Percentiles rank a stretch among this genome's conserved stretches.
Evolutionary conservation across 148 eudicot species (phyloP).

Genomic region (Rhododendron molle): DNA sequence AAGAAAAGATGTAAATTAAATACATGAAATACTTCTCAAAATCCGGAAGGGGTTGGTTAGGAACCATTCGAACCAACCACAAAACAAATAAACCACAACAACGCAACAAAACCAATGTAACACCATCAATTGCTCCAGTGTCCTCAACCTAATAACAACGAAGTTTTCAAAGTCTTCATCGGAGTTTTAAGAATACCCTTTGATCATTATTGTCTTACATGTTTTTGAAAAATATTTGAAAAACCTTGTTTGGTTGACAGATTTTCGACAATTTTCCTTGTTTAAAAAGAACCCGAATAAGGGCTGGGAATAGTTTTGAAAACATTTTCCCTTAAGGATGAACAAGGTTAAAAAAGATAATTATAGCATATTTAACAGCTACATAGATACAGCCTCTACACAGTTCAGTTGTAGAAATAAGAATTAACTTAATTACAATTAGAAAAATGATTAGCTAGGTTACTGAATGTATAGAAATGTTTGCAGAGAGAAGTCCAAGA

Average conservation of each 20-base stretch:
- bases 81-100: neutral
- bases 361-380: neutral
- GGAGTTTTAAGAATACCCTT: neutral
- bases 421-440: neutral
- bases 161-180: neutral
- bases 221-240: too few relatives aligned
- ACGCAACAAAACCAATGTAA: neutral
- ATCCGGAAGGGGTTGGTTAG: too few relatives aligned
- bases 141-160: too few relatives aligned
- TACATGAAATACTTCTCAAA: neutral
- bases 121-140: neutral
- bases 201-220: neutral
- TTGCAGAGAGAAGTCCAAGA: constrained; percentile 7
- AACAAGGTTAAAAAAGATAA: neutral
- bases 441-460: neutral
- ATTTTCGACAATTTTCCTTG: neutral
- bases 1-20: too few relatives aligned
- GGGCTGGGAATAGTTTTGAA: neutral
- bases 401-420: neutral
- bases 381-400: neutral
- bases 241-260: neutral
- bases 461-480: neutral
- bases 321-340: neutral
- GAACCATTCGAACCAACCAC: neutral
- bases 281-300: neutral